Conservation (phyloP, 163 green algal species). For the Volvox carteri region DNA sequence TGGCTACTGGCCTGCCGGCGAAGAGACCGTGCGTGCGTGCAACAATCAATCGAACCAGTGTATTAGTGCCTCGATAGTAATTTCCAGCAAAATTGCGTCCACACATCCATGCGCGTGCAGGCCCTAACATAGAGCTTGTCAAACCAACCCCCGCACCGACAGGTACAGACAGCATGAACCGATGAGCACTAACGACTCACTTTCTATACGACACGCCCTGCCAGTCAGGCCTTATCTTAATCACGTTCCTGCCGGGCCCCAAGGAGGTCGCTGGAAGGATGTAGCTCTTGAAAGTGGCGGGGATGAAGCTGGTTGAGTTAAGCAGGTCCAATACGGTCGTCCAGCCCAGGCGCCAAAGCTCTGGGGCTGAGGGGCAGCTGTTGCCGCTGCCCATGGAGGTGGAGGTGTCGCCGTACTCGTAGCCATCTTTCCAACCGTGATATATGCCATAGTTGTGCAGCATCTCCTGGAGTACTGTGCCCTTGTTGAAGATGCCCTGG, state of each 20-base stretch:
- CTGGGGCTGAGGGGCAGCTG: conserved; percentile 20
- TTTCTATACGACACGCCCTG: neutral
- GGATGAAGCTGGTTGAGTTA: neutral
- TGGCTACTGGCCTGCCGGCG: too few species aligned
- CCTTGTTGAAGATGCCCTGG: conserved; percentile 40
- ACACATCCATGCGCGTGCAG: too few species aligned
- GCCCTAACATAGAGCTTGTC: too few species aligned
- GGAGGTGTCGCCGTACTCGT: conserved; percentile 18
- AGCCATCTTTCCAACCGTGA: neutral
- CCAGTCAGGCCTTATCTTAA: conserved; percentile 35
- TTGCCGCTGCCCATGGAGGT: conserved; percentile 30
- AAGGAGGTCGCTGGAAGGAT: conserved; percentile 16
- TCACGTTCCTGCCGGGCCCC: neutral
- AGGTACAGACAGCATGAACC: neutral
- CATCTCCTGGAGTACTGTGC: conserved; percentile 30
- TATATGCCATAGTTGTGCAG: conserved; percentile 34
- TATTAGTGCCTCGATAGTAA: too few species aligned
- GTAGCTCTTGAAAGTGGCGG: neutral
- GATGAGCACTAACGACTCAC: neutral
- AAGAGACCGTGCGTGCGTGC: too few species aligned
- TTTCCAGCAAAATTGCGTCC: too few species aligned
- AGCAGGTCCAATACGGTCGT: neutral
- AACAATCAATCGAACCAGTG: too few species aligned
- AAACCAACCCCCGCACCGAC: too few species aligned
- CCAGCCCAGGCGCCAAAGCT: conserved; percentile 47